Evolutionary conservation across 2,329 filamentous ascomycete species (phyloP), one percentile per base, ranked within the genome.

Genomic region (Alternaria arbusti): DNA sequence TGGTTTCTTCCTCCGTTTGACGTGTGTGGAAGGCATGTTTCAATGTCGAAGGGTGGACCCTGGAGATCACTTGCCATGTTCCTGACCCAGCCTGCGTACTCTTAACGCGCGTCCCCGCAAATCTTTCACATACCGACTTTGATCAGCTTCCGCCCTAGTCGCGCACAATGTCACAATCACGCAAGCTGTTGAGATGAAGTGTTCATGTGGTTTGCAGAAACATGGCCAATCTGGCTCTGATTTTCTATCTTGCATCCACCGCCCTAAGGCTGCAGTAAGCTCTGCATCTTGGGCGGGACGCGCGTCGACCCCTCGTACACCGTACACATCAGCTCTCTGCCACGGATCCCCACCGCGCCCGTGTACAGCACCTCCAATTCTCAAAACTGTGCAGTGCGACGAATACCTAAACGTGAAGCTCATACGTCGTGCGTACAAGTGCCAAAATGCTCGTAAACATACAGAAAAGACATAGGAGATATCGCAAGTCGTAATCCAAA

Each of bases 381-480:
- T 63, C 51, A 32, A 60, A 63, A 50, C 43, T 62, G 59, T 45
- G 43, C 57, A 56, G 60, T 36, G 50, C 57, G 13, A 47, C 25
- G 54, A 66, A 59, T 58, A 57, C 59, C 64, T 54, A 60, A 59
- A 57, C 63, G 61, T 70, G 55, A 64, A 67, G 40, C 54, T 66
- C 67, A 57, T 69, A 68, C 64, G 54, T 67, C 66, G 52, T 70
- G 64, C 68, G 47, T 62, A 61, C 46, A 64, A 47, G 55, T 47
- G 55, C 52, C 50, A 55, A 64, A 62, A 65, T 69, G 72, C 68
- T 70, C 74, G 63, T 78, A 60, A 55, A 74, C 66, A 75, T 71
- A 68, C 28, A 50, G 61, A 57, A 61, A 60, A 54, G 55, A 78
- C 75, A 77, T 71, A 77, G 54, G 74, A 74, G 49, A 65, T 67